Evolutionary conservation across 2,329 filamentous ascomycete species (phyloP).

Genomic region (Arthrobotrys musiformis): DNA sequence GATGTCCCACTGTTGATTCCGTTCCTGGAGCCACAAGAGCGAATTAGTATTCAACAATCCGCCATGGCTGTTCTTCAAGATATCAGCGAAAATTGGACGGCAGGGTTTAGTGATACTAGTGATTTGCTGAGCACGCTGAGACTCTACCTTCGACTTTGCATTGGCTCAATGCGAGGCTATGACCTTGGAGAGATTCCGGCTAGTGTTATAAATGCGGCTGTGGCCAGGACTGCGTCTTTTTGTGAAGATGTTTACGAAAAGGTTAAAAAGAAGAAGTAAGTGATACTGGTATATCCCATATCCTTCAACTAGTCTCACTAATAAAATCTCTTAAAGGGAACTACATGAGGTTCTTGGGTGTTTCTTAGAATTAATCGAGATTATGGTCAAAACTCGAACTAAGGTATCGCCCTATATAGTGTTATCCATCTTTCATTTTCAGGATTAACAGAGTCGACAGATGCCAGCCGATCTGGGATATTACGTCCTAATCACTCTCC

Average conservation of each 20-base stretch:
- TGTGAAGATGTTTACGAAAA: conserved; percentile 52
- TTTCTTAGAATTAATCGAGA: conserved; percentile 45
- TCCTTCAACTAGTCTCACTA: neutral
- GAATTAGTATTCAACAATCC: conserved; percentile 8
- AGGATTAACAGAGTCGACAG: conserved; percentile 4
- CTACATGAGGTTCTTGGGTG: conserved; percentile 44
- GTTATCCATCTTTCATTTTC: neutral
- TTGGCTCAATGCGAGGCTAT: neutral
- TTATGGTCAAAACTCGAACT: conserved; percentile 33
- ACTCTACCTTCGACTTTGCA: conserved; percentile 41
- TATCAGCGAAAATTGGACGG: conserved; percentile 52
- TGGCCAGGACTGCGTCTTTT: conserved; percentile 42
- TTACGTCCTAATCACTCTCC: conserved; percentile 46
- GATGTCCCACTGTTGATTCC: conserved; percentile 18
- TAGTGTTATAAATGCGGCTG: conserved; percentile 48
- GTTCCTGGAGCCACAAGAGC: conserved; percentile 20
- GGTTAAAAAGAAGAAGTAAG: conserved; percentile 47
- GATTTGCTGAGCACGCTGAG: conserved; percentile 30
- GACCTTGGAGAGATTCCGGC: conserved; percentile 2
- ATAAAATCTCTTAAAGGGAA: conserved; percentile 6
- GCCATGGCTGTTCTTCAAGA: conserved; percentile 48
- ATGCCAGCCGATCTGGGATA: conserved; percentile 45
- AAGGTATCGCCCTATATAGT: conserved; percentile 7
- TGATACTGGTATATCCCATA: neutral
- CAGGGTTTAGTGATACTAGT: conserved; percentile 32